Base-by-base conservation (phyloP, 179 eudicot genomes). In the Spergularia azorica region DNA sequence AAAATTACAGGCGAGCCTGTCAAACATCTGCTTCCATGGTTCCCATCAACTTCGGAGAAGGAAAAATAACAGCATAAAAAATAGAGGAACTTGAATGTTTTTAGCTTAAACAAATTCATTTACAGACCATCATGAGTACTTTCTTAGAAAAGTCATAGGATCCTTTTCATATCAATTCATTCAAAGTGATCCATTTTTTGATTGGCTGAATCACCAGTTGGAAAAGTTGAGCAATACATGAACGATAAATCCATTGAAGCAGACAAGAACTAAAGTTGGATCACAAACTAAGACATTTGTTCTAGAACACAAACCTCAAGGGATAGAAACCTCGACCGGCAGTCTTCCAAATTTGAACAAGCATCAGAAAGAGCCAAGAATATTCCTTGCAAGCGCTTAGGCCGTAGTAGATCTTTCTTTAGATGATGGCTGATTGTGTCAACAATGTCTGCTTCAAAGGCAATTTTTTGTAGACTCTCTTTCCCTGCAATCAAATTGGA, bases 301-400 rank as follows among this genome's bases (percentile, higher is more conserved):
- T 70, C 17, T 9, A 3, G 46, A 80, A 66, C 67, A 89, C 97
- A 78, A 66, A 94, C 99, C 99, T 96, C 84, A 80, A 87, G 86
- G 61, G 92, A 81, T 60, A 94, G 71, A 78, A 90, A 63, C 77
- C 81, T 86, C 26, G 89, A 85, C 81, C 99, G 87, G 90, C 99
- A 96, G 76, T 88, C 82, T 86, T 94, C 98, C 91, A 94, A 75
- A 79, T 86, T 88, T 32, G 94, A 90, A 86, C 99, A 91, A 58
- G 90, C 81, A 77, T 89, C 89, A 78, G 92, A 91, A 86, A 96
- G 86, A 73, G 94, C 91, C 76, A 94, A 68, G 71, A 90, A 82
- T 76, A 94, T 79, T 77, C 99, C 99, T 83, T 92, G 82, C 57
- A 85, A 55, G 26, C 99, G 98, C 80, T 83, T 90, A 77, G 94